Conservation (phyloP, 2,329 filamentous ascomycete species). For the Thelonectria olida region DNA sequence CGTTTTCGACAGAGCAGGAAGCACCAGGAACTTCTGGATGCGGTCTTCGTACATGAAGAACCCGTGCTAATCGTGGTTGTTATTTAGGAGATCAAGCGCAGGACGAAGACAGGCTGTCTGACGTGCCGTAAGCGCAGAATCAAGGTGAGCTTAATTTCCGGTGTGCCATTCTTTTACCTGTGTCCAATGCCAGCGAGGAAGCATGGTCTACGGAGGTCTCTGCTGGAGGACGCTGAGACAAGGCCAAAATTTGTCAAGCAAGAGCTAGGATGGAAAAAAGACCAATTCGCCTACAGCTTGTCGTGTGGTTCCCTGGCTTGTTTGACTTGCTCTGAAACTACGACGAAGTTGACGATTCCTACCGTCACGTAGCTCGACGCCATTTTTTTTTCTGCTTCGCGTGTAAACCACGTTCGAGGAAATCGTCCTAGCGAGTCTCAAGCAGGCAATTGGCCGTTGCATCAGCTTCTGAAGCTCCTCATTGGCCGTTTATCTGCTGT, state of each 20-base stretch:
- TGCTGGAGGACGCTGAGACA: slow-evolving; percentile 22
- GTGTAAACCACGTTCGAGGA: slow-evolving; percentile 30
- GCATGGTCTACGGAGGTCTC: slow-evolving; percentile 22
- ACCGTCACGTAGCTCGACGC: slow-evolving; percentile 34
- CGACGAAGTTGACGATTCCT: slow-evolving; percentile 32
- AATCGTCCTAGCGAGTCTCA: slow-evolving; percentile 20
- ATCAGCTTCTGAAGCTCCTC: slow-evolving; percentile 24
- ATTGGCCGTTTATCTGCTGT: slow-evolving; percentile 26
- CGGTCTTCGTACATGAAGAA: not conserved
- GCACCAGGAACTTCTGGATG: not conserved
- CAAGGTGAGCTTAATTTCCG: slow-evolving; percentile 59
- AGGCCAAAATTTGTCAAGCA: slow-evolving; percentile 7
- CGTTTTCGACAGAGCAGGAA: slow-evolving; percentile 27
- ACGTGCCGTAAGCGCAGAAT: slow-evolving; percentile 70
- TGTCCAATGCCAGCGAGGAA: slow-evolving; percentile 18
- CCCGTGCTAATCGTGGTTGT: slow-evolving; percentile 26
- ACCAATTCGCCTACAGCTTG: slow-evolving; percentile 29
- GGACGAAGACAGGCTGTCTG: slow-evolving; percentile 70
- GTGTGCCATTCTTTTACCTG: slow-evolving; percentile 21
- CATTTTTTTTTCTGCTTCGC: slow-evolving; percentile 19
- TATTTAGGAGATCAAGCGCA: slow-evolving; percentile 68
- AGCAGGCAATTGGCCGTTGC: slow-evolving; percentile 14
- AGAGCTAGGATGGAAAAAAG: slow-evolving; percentile 24
- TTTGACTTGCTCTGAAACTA: slow-evolving; percentile 28
- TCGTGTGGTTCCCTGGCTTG: slow-evolving; percentile 30